phyloP scores from a whole-genome alignment of 352 stramenopile species.

The Blastocystis hominis region DNA sequence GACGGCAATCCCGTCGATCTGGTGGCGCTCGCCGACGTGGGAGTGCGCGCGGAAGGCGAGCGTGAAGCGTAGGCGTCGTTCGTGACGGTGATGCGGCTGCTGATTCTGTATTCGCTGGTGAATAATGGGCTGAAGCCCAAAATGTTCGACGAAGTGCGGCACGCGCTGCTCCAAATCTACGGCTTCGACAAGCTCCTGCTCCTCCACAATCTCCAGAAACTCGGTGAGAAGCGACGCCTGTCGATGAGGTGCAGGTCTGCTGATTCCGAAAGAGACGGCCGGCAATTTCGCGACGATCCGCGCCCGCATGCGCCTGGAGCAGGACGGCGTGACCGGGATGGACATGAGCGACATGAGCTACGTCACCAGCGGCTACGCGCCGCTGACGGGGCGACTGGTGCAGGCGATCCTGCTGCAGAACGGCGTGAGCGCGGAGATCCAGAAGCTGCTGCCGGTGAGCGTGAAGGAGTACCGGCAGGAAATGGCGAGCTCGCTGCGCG shows the following conservation, averaged over 20 bases:
- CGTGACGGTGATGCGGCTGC: constrained; percentile 11
- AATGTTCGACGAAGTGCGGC: neutral
- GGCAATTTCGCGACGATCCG: constrained; percentile 40
- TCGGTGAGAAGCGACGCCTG: neutral
- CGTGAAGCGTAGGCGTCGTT: constrained; percentile 1
- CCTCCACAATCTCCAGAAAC: constrained; percentile 5
- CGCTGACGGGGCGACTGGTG: constrained; percentile 36
- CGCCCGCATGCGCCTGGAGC: constrained; percentile 24
- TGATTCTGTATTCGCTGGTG: constrained; percentile 17
- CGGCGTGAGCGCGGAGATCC: constrained; percentile 25
- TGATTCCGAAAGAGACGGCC: neutral
- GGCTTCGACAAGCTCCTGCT: constrained; percentile 16
- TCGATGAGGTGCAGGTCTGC: neutral
- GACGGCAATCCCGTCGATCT: neutral
- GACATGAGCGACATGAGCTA: constrained; percentile 47
- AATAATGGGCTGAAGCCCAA: constrained; percentile 45
- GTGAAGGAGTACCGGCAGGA: neutral
- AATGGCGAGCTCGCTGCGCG: neutral
- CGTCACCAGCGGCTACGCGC: constrained; percentile 48
- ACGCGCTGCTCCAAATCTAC: neutral
- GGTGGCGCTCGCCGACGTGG: neutral
- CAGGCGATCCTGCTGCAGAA: neutral
- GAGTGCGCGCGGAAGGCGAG: neutral
- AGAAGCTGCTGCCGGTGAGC: neutral
- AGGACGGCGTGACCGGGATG: constrained; percentile 30